Evolutionary conservation across 768 basidiomycete species (phyloP).

Genomic region (Amanita rubescens): DNA sequence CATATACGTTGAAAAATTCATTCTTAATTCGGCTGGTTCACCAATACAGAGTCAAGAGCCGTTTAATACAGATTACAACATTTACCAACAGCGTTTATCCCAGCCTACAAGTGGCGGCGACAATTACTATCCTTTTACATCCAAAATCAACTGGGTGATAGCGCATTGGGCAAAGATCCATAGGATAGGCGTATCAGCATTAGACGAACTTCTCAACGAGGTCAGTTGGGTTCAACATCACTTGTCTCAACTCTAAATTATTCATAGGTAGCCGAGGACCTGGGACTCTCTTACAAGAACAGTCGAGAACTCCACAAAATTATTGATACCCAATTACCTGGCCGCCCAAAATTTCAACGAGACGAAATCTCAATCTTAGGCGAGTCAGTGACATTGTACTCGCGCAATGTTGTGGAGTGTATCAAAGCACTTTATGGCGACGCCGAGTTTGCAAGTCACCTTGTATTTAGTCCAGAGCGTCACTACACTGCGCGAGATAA

Average conservation of each 20-base stretch:
- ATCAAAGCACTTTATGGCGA: no score
- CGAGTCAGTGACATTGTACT: no score
- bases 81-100: no score
- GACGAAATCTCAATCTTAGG: slow-evolving; percentile 15
- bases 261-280: background rate
- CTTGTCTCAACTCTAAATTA: background rate
- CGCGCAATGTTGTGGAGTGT: no score
- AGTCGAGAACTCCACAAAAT: slow-evolving; percentile 19
- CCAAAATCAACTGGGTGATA: slow-evolving; percentile 8
- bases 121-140: slow-evolving; percentile 20
- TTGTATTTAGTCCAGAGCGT: no score
- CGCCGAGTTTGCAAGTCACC: no score
- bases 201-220: background rate
- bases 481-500: no score
- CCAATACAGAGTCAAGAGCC: no score
- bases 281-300: background rate
- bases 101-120: no score
- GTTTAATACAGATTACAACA: no score
- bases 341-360: slow-evolving; percentile 12
- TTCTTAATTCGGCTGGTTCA: no score
- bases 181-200: background rate
- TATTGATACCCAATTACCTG: slow-evolving; percentile 19
- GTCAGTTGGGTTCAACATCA: background rate
- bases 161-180: slow-evolving; percentile 1
- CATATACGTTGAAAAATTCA: no score